phyloP scores from a whole-genome alignment of 1,284 basidiomycete genomes.

The Pseudozyma sp. region DNA sequence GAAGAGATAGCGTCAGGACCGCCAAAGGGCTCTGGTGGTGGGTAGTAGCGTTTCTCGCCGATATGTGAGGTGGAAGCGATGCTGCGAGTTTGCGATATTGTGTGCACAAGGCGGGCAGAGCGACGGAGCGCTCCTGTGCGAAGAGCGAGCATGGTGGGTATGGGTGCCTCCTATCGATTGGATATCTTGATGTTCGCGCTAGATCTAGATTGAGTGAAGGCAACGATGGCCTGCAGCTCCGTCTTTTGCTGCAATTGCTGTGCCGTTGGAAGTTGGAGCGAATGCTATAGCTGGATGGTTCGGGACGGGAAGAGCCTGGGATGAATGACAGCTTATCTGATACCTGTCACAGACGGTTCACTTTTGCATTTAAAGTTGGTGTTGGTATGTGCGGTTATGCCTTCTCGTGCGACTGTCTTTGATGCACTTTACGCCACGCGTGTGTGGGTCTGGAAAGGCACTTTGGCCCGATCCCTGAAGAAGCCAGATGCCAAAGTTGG shows the following conservation, averaged over 20 bases:
- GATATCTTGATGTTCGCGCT: too few species aligned
- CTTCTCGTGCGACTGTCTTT: constrained; percentile 29
- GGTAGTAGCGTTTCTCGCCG: constrained; percentile 41
- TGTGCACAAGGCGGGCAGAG: neutral
- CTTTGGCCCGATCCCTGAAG: neutral
- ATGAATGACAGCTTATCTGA: too few species aligned
- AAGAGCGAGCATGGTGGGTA: constrained; percentile 10
- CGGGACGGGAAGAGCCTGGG: too few species aligned
- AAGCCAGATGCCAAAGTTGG: neutral
- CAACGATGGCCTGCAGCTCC: too few species aligned
- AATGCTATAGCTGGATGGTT: too few species aligned
- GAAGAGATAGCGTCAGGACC: constrained; percentile 21
- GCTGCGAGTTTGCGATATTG: constrained; percentile 3
- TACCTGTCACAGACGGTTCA: neutral
- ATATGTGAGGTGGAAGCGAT: constrained; percentile 20
- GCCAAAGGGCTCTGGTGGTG: constrained; percentile 47
- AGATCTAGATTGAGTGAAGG: too few species aligned
- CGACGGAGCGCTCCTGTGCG: constrained; percentile 20
- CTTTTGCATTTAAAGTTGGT: neutral
- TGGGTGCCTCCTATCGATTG: neutral
- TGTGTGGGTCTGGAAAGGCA: neutral
- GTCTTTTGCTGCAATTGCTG: too few species aligned
- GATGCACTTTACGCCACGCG: constrained; percentile 40
- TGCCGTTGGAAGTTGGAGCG: too few species aligned
- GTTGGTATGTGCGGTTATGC: constrained; percentile 20